phyloP scores from a whole-genome alignment of 2,329 filamentous ascomycete genomes.

The Scedosporium dehoogii region DNA sequence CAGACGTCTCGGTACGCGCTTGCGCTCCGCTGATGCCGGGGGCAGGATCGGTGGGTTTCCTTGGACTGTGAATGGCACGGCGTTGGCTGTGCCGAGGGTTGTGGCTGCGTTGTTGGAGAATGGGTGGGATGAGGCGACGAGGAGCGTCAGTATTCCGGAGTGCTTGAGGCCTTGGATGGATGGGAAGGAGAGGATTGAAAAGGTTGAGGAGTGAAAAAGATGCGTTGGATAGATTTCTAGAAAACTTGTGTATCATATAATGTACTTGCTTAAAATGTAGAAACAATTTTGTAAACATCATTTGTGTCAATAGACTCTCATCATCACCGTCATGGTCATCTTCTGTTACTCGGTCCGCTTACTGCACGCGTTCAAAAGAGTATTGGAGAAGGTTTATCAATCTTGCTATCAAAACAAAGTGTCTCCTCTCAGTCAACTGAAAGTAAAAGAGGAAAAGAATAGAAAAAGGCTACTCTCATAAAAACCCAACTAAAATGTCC shows the following conservation, averaged over 20 bases:
- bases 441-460: neutral
- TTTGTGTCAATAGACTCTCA: too few relatives aligned
- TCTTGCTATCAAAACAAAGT: neutral
- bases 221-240: neutral
- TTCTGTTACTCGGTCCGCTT: too few relatives aligned
- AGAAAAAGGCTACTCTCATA: neutral
- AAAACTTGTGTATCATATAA: neutral
- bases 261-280: too few relatives aligned
- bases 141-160: constrained; percentile 65
- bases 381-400: neutral
- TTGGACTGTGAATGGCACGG: constrained; percentile 89
- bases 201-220: neutral
- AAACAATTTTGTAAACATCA: too few relatives aligned
- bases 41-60: constrained; percentile 48
- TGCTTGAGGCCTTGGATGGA: constrained; percentile 80
- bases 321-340: too few relatives aligned
- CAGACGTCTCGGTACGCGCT: constrained; percentile 66
- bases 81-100: constrained; percentile 81
- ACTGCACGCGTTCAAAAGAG: too few relatives aligned
- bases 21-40: constrained; percentile 24
- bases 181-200: constrained; percentile 54
- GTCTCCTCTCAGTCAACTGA: neutral
- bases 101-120: constrained; percentile 84
- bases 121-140: constrained; percentile 66
- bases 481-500: neutral